These are phyloP conservation scores for Ophiocordyceps camponoti-leonardi DNA, from an alignment of 2,329 filamentous ascomycete genomes.

Conservation along the genomic window DNA sequence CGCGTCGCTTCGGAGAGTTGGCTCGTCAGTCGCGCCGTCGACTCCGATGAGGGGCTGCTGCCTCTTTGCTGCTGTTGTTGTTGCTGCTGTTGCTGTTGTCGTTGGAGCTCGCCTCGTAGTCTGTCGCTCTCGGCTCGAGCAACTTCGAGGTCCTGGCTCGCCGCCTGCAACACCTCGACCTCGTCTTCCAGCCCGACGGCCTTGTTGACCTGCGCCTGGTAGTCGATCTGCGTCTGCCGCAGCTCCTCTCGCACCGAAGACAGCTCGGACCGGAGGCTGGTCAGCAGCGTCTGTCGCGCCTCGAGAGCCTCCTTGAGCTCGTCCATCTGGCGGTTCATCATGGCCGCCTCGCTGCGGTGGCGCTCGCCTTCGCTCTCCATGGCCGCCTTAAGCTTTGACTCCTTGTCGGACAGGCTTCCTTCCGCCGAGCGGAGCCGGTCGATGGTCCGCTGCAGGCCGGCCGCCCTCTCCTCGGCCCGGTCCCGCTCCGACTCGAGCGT, in stretches of 20 bases:
- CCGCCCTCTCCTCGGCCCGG: conserved; percentile 49
- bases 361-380: conserved; percentile 55
- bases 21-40: conserved; percentile 33
- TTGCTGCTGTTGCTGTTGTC: conserved; percentile 8
- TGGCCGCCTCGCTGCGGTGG: conserved; percentile 52
- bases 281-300: conserved; percentile 45
- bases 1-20: conserved; percentile 40
- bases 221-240: conserved; percentile 47
- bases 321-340: conserved; percentile 56
- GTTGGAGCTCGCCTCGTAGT: conserved; percentile 19
- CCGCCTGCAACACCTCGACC: conserved; percentile 49
- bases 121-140: conserved; percentile 11
- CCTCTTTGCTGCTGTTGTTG: conserved; percentile 2
- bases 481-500: conserved; percentile 48
- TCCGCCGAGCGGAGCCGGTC: conserved; percentile 52
- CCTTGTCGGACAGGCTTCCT: conserved; percentile 49
- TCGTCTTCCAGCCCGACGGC: conserved; percentile 56
- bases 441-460: conserved; percentile 52
- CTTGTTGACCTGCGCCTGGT: conserved; percentile 45
- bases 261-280: conserved; percentile 48
- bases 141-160: conserved; percentile 5
- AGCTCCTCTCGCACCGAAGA: conserved; percentile 51
- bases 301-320: conserved; percentile 57
- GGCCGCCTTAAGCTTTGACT: conserved; percentile 48
- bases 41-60: conserved; percentile 18